Base-by-base conservation (phyloP, 2,329 filamentous ascomycete species). In the Fusarium sp. region DNA sequence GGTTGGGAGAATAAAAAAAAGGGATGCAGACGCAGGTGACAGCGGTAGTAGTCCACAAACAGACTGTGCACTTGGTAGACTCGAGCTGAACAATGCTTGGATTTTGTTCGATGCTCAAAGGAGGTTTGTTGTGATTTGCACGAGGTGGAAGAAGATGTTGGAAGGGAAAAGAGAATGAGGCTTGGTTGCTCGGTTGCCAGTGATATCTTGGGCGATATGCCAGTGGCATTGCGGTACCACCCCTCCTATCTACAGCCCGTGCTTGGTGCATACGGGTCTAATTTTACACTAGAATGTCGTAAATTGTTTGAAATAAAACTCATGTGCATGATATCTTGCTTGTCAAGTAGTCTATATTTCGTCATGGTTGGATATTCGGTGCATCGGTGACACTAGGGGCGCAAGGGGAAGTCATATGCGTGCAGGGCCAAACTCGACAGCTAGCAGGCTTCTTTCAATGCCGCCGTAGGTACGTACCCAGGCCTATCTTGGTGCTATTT, bases 141-240 rank as follows among this genome's bases (percentile, higher is more conserved):
- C 41, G 20, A 13, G 11, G 50, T 54, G 27, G n/a, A 20, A 32
- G 18, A 30, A 32, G 18, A 30, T 20, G 18, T 4, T 54, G 50
- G 27, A 34, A 54, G 50, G 50, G 50, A 54, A 54, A 32, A 54
- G n/a, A 54, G 27, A 13, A 54, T 20, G 50, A 54, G 27, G 50
- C 18, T 52, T 32, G 25, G 16, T 18, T 30, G 11, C 25, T 32
- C 16, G 48, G 48, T 52, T 54, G 27, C 10, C 50, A 54, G 50
- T 52, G 48, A 52, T 52, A 52, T 52, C 48, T 52, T 52, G 27
- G 50, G 50, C 27, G 50, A 54, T 54, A 54, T 54, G 50, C 50
- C 50, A 54, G 27, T 54, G 50, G 18, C 50, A 32, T 20, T 32
- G 18, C 13, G 50, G 50, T 4, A 54, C 50, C 27, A 13, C 18